These are phyloP conservation scores for Mycena albidolilacea DNA, from an alignment of 768 basidiomycete species.

Conservation along the genomic window DNA sequence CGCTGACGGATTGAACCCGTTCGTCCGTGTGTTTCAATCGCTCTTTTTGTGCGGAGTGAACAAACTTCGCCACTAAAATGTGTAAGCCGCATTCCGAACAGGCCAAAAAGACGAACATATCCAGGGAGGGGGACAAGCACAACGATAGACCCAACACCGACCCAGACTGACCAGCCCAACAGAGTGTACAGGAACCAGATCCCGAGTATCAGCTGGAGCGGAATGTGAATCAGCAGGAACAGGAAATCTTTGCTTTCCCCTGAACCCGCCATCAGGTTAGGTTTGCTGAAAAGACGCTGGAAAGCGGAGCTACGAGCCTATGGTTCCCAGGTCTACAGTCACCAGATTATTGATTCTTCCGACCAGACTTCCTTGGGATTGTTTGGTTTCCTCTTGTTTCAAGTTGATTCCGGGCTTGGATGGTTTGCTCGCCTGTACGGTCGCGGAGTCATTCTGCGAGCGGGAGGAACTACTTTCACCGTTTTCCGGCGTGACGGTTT, in stretches of 20 bases:
- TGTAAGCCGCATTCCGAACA: not conserved
- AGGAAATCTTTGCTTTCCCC: constrained; percentile 30
- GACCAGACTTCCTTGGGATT: constrained; percentile 60
- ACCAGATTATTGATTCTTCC: constrained; percentile 86
- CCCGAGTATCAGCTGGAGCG: constrained; percentile 45
- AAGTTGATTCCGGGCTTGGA: constrained; percentile 5
- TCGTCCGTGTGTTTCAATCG: constrained; percentile 73
- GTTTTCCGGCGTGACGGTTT: constrained; percentile 6
- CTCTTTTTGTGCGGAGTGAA: constrained; percentile 56
- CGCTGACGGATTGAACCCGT: constrained; percentile 72
- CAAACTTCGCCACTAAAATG: constrained; percentile 29
- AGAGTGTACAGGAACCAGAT: constrained; percentile 64
- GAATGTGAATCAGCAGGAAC: constrained; percentile 13
- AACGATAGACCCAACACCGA: constrained; percentile 35
- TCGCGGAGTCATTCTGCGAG: constrained; percentile 14
- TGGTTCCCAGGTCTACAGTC: constrained; percentile 65
- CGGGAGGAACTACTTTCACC: not conserved
- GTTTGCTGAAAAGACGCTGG: too few species aligned
- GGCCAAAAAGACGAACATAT: constrained; percentile 47
- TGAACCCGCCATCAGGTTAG: not conserved
- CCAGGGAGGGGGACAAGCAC: constrained; percentile 70
- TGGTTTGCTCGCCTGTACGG: constrained; percentile 24
- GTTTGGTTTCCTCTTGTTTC: constrained; percentile 31
- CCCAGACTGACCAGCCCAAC: constrained; percentile 21
- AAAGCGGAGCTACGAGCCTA: not conserved